Conservation (phyloP, 345 rosid species). For the Salix arbutifolia region DNA sequence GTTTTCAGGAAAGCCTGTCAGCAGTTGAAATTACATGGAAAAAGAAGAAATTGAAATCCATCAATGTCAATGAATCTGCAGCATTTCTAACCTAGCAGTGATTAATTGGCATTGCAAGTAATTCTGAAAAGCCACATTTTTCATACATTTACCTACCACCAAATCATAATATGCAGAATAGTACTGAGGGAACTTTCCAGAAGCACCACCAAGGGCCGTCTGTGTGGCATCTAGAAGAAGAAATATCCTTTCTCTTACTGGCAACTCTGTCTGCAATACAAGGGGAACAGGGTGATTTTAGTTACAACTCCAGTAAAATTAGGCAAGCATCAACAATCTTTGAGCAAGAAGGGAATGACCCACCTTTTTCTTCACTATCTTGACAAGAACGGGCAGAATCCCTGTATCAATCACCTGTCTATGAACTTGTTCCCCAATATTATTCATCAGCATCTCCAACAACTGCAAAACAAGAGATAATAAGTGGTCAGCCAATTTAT, state of each 20-base stretch:
- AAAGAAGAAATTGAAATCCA: not conserved
- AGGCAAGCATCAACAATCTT: constrained; percentile 16
- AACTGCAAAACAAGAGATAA: constrained; percentile 41
- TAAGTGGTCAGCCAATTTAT: not conserved
- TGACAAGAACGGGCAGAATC: constrained; percentile 72
- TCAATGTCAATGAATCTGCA: not conserved
- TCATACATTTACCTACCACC: constrained; percentile 63
- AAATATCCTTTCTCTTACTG: constrained; percentile 84
- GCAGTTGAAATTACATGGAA: not conserved
- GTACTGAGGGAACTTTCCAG: constrained; percentile 89
- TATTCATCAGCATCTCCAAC: constrained; percentile 96
- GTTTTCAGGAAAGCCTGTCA: not conserved
- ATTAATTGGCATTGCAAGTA: not conserved
- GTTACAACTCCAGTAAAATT: constrained; percentile 11
- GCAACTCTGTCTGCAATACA: constrained; percentile 62
- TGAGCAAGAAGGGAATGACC: not conserved
- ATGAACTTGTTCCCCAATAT: constrained; percentile 73
- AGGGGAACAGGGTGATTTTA: constrained; percentile 9
- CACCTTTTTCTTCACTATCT: constrained; percentile 96
- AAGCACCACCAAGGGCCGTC: constrained; percentile 84
- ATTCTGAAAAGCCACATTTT: not conserved
- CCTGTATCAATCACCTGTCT: constrained; percentile 73
- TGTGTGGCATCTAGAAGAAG: constrained; percentile 96
- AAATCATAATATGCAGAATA: constrained; percentile 75
- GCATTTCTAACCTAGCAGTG: not conserved